Evolutionary conservation across 2,329 filamentous ascomycete genomes (phyloP).

Genomic region (Sphaerostilbella broomeana): DNA sequence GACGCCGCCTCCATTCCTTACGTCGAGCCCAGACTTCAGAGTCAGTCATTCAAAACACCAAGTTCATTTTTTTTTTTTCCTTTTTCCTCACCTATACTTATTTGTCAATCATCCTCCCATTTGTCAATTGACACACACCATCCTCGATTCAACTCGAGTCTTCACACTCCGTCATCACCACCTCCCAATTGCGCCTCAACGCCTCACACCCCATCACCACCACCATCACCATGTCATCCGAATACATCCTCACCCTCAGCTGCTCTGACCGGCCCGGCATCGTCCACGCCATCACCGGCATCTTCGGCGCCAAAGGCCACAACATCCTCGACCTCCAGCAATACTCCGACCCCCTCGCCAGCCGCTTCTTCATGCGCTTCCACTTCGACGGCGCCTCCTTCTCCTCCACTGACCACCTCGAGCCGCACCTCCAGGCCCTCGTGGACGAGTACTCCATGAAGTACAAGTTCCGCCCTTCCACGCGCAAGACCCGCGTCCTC

Average conservation of each 20-base stretch:
- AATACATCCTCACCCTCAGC: conserved; percentile 72
- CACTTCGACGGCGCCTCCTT: conserved; percentile 50
- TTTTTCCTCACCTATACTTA: no score
- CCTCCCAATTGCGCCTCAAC: not conserved
- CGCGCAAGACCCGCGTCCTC: conserved; percentile 66
- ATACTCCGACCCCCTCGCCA: conserved; percentile 67
- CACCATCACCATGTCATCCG: conserved; percentile 20
- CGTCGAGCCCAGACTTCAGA: no score
- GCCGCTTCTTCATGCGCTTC: conserved; percentile 83
- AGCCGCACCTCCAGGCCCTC: conserved; percentile 51
- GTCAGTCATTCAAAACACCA: no score
- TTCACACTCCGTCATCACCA: not conserved
- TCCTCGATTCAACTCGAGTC: conserved; percentile 11
- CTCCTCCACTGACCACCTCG: conserved; percentile 44
- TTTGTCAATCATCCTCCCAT: no score
- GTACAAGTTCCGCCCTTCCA: conserved; percentile 62
- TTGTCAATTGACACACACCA: no score
- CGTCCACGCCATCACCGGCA: conserved; percentile 74
- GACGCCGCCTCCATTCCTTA: no score
- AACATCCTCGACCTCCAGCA: conserved; percentile 83
- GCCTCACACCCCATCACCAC: not conserved
- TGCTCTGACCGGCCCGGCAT: conserved; percentile 82
- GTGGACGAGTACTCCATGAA: conserved; percentile 59
- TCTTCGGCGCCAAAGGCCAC: conserved; percentile 65
- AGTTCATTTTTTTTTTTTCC: not conserved